Percentiles rank a stretch among this genome's conserved stretches.
Conservation (phyloP, 805 yeast species). For the Wickerhamiella cacticola region DNA sequence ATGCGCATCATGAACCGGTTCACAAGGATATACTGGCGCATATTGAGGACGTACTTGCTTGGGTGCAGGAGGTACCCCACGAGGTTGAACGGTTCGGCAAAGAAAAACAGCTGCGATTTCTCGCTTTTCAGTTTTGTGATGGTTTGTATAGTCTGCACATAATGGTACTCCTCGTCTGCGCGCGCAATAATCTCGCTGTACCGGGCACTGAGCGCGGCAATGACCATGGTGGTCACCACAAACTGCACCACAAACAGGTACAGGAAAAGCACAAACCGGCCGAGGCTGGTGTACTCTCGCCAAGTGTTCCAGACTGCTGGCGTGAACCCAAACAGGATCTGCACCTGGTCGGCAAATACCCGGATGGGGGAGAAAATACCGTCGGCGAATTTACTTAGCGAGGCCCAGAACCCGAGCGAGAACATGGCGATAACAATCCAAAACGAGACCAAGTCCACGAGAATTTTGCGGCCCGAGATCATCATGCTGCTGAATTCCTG, state of each 20-base stretch:
- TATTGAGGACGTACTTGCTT: constrained; percentile 25
- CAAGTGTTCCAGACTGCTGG: constrained; percentile 50
- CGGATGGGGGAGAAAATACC: constrained; percentile 33
- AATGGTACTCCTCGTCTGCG: constrained; percentile 32
- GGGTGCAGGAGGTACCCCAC: constrained; percentile 28
- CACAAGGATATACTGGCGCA: constrained; percentile 25
- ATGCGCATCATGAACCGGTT: constrained; percentile 29
- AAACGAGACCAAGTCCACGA: constrained; percentile 39
- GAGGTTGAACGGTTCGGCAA: constrained; percentile 30
- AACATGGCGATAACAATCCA: constrained; percentile 39
- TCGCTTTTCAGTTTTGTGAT: constrained; percentile 31
- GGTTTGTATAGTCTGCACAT: constrained; percentile 30
- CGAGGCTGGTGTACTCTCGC: constrained; percentile 37
- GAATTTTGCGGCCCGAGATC: constrained; percentile 41
- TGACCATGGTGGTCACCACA: constrained; percentile 42
- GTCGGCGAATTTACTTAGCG: constrained; percentile 38
- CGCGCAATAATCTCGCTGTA: constrained; percentile 28
- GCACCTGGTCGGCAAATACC: constrained; percentile 41
- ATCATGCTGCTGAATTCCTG: constrained; percentile 42
- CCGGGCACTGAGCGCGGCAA: constrained; percentile 38
- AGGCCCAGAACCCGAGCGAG: constrained; percentile 44
- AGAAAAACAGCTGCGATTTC: constrained; percentile 29
- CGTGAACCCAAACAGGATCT: constrained; percentile 45
- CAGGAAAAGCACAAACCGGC: constrained; percentile 38
- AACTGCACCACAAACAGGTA: constrained; percentile 44